Conservation (phyloP, 306 rosid genomes). For the Cucurbita moschata region DNA sequence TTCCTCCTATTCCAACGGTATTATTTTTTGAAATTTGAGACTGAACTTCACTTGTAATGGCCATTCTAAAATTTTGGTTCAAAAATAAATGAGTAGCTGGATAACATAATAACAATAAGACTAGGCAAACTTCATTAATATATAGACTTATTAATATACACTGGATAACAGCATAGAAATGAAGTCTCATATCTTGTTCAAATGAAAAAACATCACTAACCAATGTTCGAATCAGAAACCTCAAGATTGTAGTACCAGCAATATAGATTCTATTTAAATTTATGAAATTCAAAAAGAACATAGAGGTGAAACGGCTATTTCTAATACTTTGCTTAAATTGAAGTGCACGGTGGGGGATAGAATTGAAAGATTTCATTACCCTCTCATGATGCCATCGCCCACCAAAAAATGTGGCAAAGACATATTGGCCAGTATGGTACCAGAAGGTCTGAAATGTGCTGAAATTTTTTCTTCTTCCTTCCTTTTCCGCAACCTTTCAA, state of each 20-base stretch:
- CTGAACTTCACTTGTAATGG: constrained; percentile 79
- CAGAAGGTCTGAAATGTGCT: constrained; percentile 64
- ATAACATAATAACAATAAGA: constrained; percentile 1
- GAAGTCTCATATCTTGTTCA: neutral
- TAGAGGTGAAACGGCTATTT: neutral
- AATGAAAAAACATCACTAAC: neutral
- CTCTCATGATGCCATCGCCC: constrained; percentile 62
- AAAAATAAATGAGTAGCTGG: constrained; percentile 11
- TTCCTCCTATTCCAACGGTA: constrained; percentile 48
- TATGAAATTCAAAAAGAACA: neutral
- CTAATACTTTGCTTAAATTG: neutral
- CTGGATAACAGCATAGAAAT: neutral
- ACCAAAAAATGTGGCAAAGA: constrained; percentile 56
- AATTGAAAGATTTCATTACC: constrained; percentile 28
- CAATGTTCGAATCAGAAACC: neutral
- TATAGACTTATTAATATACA: neutral
- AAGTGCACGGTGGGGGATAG: neutral
- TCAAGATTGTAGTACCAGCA: constrained; percentile 1
- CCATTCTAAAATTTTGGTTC: constrained; percentile 62
- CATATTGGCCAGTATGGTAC: constrained; percentile 56
- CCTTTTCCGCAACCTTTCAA: constrained; percentile 48
- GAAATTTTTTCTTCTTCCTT: constrained; percentile 47
- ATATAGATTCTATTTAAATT: neutral
- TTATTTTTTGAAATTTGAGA: constrained; percentile 66
- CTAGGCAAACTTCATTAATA: neutral